A percentile compares a stretch with the other conserved stretches of the same genome.
phyloP scores from a whole-genome alignment of 2,329 filamentous ascomycete genomes.

The Moelleriella libera region DNA sequence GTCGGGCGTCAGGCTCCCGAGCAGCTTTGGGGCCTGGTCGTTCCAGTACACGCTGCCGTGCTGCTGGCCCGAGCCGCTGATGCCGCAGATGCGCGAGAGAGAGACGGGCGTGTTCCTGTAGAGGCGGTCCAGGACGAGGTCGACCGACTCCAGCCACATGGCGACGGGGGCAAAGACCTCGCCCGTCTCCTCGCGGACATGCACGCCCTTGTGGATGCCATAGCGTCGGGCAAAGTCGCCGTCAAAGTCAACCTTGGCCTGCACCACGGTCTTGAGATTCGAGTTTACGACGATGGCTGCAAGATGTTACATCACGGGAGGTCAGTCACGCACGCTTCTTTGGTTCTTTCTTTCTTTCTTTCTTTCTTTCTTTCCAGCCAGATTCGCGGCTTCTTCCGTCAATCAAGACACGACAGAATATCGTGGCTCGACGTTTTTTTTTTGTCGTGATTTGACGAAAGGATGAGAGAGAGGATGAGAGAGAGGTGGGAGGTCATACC shows the following conservation, averaged over 20 bases:
- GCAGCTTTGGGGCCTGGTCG: slow-evolving; percentile 47
- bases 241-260: slow-evolving; percentile 94
- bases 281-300: slow-evolving; percentile 72
- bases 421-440: too few species aligned
- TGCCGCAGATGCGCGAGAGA: slow-evolving; percentile 60
- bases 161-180: slow-evolving; percentile 89
- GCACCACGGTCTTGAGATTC: slow-evolving; percentile 62
- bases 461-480: background rate
- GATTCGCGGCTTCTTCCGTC: too few species aligned
- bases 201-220: slow-evolving; percentile 76
- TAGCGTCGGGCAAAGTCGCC: slow-evolving; percentile 62
- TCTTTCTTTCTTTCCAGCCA: too few species aligned
- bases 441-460: too few species aligned
- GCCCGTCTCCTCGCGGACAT: slow-evolving; percentile 64
- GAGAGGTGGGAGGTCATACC: slow-evolving; percentile 28
- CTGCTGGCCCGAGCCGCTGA: slow-evolving; percentile 91
- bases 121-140: slow-evolving; percentile 67
- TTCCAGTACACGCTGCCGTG: slow-evolving; percentile 97
- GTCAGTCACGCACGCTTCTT: too few species aligned
- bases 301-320: background rate
- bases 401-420: too few species aligned
- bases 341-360: too few species aligned
- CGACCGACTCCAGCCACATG: slow-evolving; percentile 87
- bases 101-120: slow-evolving; percentile 47
- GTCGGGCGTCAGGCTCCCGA: slow-evolving; percentile 44